Evolutionary conservation across 2,329 filamentous ascomycete species (phyloP), one percentile per base, ranked within the genome.

Genomic region (Thielaviopsis populi): DNA sequence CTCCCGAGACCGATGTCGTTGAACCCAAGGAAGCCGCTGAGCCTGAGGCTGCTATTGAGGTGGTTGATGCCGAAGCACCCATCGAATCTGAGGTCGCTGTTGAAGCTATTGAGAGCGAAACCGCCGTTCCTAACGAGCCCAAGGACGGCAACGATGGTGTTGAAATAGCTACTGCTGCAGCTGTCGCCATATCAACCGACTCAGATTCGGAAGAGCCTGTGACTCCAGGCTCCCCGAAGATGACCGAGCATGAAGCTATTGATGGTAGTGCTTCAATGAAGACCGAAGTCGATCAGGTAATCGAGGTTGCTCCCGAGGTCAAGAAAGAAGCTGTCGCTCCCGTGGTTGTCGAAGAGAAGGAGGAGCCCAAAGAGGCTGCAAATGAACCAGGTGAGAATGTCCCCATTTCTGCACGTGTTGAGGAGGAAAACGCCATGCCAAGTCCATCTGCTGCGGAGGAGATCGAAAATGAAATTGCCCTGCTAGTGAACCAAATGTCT

Each of bases 371-470:
- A 17, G 59, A 61, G 43, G 59, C 24, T 22, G 41, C 42, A 37
- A 46, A 30, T 48, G 59, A 61, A 48, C 41, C 50, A 61, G 59
- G 59, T 61, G 59, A 61, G 59, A 61, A 48, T 61, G 27, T 27
- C 59, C 43, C 59, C 19, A 46, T 61, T 22, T 43, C 24, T 50
- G 30, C 24, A 40, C 22, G 42, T 30, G 24, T 59, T 17, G 42
- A 65, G 59, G 59, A 62, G 37, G 59, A 62, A 42, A 56, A 56
- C 3, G 53, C 53, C 53, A 56, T 56, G 53, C 30, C 53, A 56
- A 56, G 53, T 56, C 53, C n/a, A 56, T 56, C 27, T 56, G 53
- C 53, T 15, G 6, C 17, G 15, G 53, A 19, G 30, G 15, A 56
- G 24, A 22, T 56, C 3, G 30, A 56, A 56, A 37, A 37, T 37